phyloP scores from a whole-genome alignment of 805 yeast species.

The Candida arabinofermentans region DNA sequence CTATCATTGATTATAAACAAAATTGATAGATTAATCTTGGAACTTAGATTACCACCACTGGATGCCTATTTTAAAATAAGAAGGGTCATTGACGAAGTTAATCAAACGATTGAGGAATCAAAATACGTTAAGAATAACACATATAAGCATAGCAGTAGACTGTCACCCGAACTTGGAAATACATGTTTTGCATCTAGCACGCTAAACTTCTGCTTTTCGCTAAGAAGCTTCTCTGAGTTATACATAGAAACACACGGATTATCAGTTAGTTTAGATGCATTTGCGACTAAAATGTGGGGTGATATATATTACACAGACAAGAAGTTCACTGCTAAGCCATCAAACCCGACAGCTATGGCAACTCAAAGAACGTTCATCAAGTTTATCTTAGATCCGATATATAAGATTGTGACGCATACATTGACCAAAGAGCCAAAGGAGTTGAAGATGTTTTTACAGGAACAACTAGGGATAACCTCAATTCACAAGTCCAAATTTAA shows the following conservation, averaged over 20 bases:
- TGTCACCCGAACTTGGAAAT: constrained; percentile 64
- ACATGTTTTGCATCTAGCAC: constrained; percentile 72
- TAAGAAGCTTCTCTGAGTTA: constrained; percentile 57
- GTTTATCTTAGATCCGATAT: constrained; percentile 74
- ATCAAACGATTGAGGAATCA: constrained; percentile 41
- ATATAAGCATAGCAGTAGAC: constrained; percentile 26
- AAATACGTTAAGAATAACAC: constrained; percentile 10
- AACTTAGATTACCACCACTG: constrained; percentile 65
- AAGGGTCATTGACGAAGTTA: constrained; percentile 59
- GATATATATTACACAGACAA: constrained; percentile 51
- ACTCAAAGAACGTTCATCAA: constrained; percentile 47
- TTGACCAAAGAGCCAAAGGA: constrained; percentile 47
- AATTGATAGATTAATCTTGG: constrained; percentile 80
- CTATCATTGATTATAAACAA: constrained; percentile 70
- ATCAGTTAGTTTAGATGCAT: constrained; percentile 31
- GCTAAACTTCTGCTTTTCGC: constrained; percentile 60
- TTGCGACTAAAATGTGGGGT: constrained; percentile 73
- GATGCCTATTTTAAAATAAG: constrained; percentile 71
- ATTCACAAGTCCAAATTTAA: constrained; percentile 38
- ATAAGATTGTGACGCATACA: constrained; percentile 63
- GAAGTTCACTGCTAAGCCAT: constrained; percentile 39
- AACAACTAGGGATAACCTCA: constrained; percentile 41
- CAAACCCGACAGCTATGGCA: constrained; percentile 20
- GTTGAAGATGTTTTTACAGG: constrained; percentile 41
- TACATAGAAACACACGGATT: constrained; percentile 38